Conservation (phyloP, 2,329 filamentous ascomycete species). For the Sporothrix sp. region DNA sequence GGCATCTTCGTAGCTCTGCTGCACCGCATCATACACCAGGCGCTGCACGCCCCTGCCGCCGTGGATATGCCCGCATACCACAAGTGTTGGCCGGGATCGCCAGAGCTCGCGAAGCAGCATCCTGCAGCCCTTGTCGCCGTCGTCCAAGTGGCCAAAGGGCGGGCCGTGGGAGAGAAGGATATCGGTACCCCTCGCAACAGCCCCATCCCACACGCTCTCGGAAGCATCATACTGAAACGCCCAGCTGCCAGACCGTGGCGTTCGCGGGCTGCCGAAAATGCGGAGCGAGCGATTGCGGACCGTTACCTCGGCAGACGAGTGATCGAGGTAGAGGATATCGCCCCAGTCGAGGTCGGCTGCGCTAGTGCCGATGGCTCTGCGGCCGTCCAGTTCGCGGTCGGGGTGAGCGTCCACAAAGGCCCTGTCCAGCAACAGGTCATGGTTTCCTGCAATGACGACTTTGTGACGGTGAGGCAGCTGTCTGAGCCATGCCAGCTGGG, state of each 20-base stretch:
- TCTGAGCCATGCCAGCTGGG: constrained; percentile 27
- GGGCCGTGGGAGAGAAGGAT: constrained; percentile 10
- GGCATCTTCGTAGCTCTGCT: no score
- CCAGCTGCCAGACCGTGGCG: constrained; percentile 17
- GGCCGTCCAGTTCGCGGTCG: constrained; percentile 15
- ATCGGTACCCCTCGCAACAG: constrained; percentile 5
- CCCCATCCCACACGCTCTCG: background rate
- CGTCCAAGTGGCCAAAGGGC: constrained; percentile 5
- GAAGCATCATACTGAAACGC: constrained; percentile 21
- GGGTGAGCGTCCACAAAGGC: constrained; percentile 5
- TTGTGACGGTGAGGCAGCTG: constrained; percentile 27
- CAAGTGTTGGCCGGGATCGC: background rate
- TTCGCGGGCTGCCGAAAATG: constrained; percentile 21
- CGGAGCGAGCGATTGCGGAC: constrained; percentile 7
- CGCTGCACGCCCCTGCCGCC: constrained; percentile 5
- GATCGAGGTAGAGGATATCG: constrained; percentile 18
- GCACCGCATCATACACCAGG: background rate
- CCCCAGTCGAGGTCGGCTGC: constrained; percentile 19
- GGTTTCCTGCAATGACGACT: constrained; percentile 25
- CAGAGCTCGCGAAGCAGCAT: constrained; percentile 4
- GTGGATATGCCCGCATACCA: constrained; percentile 12
- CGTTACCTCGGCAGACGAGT: constrained; percentile 8
- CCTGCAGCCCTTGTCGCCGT: constrained; percentile 7
- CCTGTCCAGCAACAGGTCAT: constrained; percentile 15
- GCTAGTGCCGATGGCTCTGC: background rate